phyloP scores from a whole-genome alignment of 345 rosid genomes.

The Cardamine occulta region DNA sequence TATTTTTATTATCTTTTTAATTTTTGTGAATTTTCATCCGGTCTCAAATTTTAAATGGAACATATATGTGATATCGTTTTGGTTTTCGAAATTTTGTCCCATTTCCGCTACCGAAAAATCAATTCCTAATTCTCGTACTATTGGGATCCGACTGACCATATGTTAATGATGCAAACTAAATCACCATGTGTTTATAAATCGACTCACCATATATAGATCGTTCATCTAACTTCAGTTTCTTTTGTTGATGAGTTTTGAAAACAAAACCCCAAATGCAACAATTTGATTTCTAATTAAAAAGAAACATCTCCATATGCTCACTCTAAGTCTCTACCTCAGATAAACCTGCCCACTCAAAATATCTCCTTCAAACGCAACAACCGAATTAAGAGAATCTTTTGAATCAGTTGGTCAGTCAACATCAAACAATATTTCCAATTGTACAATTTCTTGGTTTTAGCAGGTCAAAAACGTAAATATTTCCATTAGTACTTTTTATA shows the following conservation, averaged over 20 bases:
- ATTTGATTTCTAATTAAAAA: background rate
- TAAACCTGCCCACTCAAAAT: background rate
- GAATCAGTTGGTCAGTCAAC: conserved; percentile 27
- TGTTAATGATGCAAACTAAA: too few species aligned
- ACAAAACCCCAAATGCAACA: background rate
- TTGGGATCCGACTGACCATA: too few species aligned
- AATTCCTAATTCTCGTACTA: too few species aligned
- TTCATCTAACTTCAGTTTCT: background rate
- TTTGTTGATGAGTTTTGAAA: background rate
- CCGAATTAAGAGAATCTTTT: conserved; percentile 15
- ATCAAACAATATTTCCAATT: background rate
- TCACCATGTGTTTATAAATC: too few species aligned
- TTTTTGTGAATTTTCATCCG: too few species aligned
- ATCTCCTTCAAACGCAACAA: conserved; percentile 18
- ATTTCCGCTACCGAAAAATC: too few species aligned
- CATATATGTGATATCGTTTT: too few species aligned
- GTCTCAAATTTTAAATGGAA: too few species aligned
- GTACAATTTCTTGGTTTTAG: background rate
- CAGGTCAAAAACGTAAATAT: background rate
- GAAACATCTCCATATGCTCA: background rate
- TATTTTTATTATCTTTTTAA: too few species aligned
- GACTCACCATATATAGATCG: too few species aligned
- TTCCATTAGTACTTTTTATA: background rate
- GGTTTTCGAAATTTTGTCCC: too few species aligned
- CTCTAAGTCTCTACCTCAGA: background rate